Conservation (phyloP, 768 basidiomycete species). For the Psilocybe sp. region DNA sequence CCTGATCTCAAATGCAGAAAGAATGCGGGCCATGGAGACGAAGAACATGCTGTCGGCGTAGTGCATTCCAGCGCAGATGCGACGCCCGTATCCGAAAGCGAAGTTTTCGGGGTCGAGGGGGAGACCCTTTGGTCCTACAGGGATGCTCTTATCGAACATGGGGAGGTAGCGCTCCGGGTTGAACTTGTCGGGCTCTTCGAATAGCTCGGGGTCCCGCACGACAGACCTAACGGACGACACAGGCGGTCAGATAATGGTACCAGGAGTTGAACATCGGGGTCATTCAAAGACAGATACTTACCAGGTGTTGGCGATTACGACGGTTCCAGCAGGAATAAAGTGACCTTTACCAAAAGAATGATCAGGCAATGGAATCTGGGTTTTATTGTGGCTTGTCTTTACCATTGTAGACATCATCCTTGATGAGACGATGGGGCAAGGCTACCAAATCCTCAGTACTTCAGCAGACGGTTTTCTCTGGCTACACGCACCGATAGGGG, state of each 20-base stretch:
- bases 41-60: constrained; percentile 23
- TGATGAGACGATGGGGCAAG: constrained; percentile 14
- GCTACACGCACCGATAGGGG: constrained; percentile 28
- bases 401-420: constrained; percentile 16
- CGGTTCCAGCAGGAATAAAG: constrained; percentile 33
- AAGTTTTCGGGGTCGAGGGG: constrained; percentile 19
- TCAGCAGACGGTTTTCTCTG: background rate
- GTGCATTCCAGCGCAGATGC: constrained; percentile 23
- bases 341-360: constrained; percentile 17
- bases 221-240: constrained; percentile 24
- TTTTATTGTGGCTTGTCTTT: background rate
- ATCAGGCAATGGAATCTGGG: constrained; percentile 3
- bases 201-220: constrained; percentile 20
- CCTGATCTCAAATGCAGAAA: constrained; percentile 18
- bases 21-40: constrained; percentile 19
- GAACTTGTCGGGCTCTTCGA: constrained; percentile 21
- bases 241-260: background rate
- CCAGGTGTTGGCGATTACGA: constrained; percentile 30
- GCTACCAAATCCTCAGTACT: constrained; percentile 1
- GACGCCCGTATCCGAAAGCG: constrained; percentile 27
- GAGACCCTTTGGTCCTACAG: constrained; percentile 11
- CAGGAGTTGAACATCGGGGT: background rate
- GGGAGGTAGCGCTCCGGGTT: constrained; percentile 26
- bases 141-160: constrained; percentile 19
- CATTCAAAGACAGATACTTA: background rate